phyloP scores from a whole-genome alignment of 148 eudicot species.

The Simmondsia chinensis region DNA sequence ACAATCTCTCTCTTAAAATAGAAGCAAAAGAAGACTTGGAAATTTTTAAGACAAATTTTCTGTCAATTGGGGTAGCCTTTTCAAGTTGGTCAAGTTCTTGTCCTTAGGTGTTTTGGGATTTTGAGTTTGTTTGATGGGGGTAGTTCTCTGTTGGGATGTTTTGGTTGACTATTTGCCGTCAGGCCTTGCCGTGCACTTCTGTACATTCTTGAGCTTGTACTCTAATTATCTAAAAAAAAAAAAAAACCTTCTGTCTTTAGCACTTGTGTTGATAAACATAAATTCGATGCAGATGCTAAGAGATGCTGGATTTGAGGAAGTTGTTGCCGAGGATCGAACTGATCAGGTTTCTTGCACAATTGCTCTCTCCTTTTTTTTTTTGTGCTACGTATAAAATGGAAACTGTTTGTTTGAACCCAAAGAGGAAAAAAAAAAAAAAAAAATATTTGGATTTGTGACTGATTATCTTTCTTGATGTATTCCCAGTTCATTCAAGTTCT shows the following conservation, averaged over 20 bases:
- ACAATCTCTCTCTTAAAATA: too few relatives aligned
- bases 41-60: too few relatives aligned
- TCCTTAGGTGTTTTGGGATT: too few relatives aligned
- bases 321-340: constrained; percentile 89
- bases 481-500: constrained; percentile 80
- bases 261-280: neutral
- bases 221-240: too few relatives aligned
- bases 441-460: neutral
- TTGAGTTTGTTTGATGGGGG: too few relatives aligned
- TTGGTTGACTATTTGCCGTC: too few relatives aligned
- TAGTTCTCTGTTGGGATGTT: too few relatives aligned
- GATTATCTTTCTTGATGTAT: too few relatives aligned
- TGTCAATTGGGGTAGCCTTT: too few relatives aligned
- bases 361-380: neutral
- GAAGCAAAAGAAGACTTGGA: too few relatives aligned
- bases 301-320: constrained; percentile 84
- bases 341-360: constrained; percentile 66
- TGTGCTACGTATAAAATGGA: neutral
- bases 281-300: constrained; percentile 58
- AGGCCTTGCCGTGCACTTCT: neutral
- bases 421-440: neutral
- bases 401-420: neutral
- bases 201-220: neutral
- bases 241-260: too few relatives aligned
- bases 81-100: too few relatives aligned